phyloP scores from a whole-genome alignment of 805 yeast species.

The Sugiyamaella qingdaonensis region DNA sequence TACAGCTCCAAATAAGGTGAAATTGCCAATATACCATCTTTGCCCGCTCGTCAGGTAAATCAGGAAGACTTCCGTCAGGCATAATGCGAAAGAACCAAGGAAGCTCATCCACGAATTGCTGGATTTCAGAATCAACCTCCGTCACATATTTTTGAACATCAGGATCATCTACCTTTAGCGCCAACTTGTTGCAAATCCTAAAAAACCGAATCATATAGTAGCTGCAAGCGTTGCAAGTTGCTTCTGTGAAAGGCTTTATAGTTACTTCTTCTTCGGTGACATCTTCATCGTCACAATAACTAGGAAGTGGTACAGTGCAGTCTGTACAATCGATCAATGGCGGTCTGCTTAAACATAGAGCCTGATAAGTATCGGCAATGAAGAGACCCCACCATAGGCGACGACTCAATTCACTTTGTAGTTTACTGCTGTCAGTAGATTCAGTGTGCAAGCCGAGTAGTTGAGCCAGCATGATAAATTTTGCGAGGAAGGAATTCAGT shows the following conservation, averaged over 20 bases:
- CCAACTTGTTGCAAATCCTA: not conserved
- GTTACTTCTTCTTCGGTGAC: not conserved
- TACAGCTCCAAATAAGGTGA: slow-evolving; percentile 12
- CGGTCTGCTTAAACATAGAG: slow-evolving; percentile 7
- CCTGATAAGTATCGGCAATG: slow-evolving; percentile 8
- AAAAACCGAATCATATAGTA: not conserved
- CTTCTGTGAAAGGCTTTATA: not conserved
- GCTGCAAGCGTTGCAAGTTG: not conserved
- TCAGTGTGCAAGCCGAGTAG: slow-evolving; percentile 1
- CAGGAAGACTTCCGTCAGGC: slow-evolving; percentile 8
- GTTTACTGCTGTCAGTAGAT: not conserved
- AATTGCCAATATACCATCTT: slow-evolving; percentile 1
- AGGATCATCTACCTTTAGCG: not conserved
- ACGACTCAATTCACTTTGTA: not conserved
- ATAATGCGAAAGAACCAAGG: slow-evolving; percentile 5
- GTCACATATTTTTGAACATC: not conserved
- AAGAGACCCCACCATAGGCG: slow-evolving; percentile 10
- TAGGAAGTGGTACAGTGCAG: not conserved
- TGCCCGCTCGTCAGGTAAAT: not conserved
- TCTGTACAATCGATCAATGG: slow-evolving; percentile 2
- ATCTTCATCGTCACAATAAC: slow-evolving; percentile 11
- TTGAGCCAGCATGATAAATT: slow-evolving; percentile 1
- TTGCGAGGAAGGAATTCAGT: not conserved
- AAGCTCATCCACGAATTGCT: not conserved
- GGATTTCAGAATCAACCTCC: slow-evolving; percentile 5